Conservation (phyloP, 257 asterid species). For the Nicotiana undulata region DNA sequence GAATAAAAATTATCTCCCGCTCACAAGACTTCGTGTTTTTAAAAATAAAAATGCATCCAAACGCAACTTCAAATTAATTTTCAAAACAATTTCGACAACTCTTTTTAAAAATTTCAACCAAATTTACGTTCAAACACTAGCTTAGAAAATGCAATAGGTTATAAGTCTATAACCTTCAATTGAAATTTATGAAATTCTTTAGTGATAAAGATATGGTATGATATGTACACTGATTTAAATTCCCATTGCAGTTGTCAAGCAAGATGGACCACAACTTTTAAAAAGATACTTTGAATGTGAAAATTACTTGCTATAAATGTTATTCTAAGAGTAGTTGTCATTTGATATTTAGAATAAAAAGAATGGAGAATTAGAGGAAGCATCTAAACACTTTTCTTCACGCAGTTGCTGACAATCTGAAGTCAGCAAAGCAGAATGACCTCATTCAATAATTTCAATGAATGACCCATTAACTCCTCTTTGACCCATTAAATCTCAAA, state of each 20-base stretch:
- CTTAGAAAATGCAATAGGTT: no score
- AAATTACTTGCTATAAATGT: constrained; percentile 1
- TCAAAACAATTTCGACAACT: accelerated
- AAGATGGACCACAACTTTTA: neutral
- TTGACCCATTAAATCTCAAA: neutral
- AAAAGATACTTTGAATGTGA: neutral
- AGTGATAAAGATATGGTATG: no score
- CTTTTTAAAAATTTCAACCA: no score
- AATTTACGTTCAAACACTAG: no score
- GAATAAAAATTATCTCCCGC: no score
- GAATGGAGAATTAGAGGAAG: neutral
- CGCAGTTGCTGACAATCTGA: neutral
- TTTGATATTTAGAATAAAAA: neutral
- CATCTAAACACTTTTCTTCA: neutral
- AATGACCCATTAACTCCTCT: neutral
- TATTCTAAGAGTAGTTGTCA: neutral
- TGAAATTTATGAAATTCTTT: no score
- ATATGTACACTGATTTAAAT: neutral
- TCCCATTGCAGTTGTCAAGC: neutral
- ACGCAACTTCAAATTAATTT: no score
- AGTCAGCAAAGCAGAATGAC: neutral
- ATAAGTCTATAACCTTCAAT: no score
- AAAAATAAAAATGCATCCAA: no score
- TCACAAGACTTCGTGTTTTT: no score
- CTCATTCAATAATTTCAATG: neutral